Base-by-base conservation (phyloP, 2,329 filamentous ascomycete species). In the Aspergillus piperis region DNA sequence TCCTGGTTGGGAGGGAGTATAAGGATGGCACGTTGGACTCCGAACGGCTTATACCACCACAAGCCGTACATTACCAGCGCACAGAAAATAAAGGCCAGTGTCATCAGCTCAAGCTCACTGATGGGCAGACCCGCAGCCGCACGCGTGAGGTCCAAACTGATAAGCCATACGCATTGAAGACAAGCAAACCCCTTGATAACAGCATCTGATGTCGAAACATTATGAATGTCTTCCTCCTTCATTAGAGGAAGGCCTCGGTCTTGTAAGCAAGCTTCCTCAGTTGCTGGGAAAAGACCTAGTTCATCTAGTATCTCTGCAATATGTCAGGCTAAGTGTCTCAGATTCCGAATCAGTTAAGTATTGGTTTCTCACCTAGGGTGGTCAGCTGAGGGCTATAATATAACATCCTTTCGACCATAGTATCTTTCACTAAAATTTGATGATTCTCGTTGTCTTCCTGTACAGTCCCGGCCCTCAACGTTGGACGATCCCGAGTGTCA, bases 31-130 rank as follows among this genome's bases (percentile, higher is more conserved):
- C 27, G 42, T 19, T 57, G 54, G 2, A 49, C 41, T 17, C 48
- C 54, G 7, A 57, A 57, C 7, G 41, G 54, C 30, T 57, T 57
- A 17, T 48, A 11, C 41, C 54, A 57, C 54, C 54, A 57, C 23
- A 57, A 50, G 7, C 23, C 41, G 42, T 57, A 57, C 54, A 57
- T 57, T 11, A 57, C 10, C 8, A 57, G 10, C 7, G 54, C 41
- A 32, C 41, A 32, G 6, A 39, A 36, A 15, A 50, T 49, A 47
- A 57, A 57, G 8, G 41, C 54, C 10, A 57, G 42, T 2, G 54
- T 49, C 13, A 36, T 57, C 23, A 57, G 41, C 36, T 57, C 54
- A 11, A 57, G 27, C n/a, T 50, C 27, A 6, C 42, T 49, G 4
- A 57, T n/a, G 3, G 23, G 41, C 25, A 36, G 19, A 17, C 44